Conservation (phyloP, 2,329 filamentous ascomycete species). For the Thelonectria olida region DNA sequence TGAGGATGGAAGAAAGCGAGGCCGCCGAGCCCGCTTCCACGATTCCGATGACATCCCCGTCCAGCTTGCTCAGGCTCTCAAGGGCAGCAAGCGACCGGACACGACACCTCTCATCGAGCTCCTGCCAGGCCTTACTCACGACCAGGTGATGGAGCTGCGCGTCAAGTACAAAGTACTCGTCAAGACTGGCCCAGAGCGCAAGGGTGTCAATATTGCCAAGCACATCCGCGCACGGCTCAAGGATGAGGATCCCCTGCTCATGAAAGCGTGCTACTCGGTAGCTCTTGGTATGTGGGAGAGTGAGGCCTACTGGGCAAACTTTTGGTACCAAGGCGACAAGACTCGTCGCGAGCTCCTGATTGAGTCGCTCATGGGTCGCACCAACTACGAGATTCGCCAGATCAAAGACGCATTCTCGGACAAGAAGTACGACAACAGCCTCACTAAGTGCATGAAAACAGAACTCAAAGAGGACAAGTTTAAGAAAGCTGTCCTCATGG, state of each 20-base stretch:
- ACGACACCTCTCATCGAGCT: slow-evolving; percentile 81
- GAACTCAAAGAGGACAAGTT: slow-evolving; percentile 98
- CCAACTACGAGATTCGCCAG: slow-evolving; percentile 83
- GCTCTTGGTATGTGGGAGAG: slow-evolving; percentile 91
- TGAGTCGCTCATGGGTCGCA: slow-evolving; percentile 89
- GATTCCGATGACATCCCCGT: slow-evolving; percentile 83
- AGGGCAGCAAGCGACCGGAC: slow-evolving; percentile 71
- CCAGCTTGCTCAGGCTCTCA: slow-evolving; percentile 79
- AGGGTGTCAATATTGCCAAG: slow-evolving; percentile 86
- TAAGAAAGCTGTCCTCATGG: slow-evolving; percentile 84
- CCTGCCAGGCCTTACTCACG: slow-evolving; percentile 83
- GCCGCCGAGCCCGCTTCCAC: slow-evolving; percentile 79
- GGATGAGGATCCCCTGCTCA: slow-evolving; percentile 77
- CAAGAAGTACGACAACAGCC: slow-evolving; percentile 86
- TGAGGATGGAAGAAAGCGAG: slow-evolving; percentile 55
- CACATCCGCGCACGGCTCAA: slow-evolving; percentile 83
- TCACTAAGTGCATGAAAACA: slow-evolving; percentile 86
- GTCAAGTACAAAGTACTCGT: slow-evolving; percentile 89
- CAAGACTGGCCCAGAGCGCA: slow-evolving; percentile 77
- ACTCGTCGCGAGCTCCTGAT: slow-evolving; percentile 89
- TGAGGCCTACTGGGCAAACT: slow-evolving; percentile 98
- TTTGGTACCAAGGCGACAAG: slow-evolving; percentile 92
- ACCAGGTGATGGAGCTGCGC: slow-evolving; percentile 88
- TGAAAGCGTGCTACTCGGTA: slow-evolving; percentile 91
- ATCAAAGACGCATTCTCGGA: slow-evolving; percentile 93